A percentile compares a stretch with the other conserved stretches of the same genome.
Evolutionary conservation across 139 green algal genomes (phyloP).

Genomic region (Trebouxia sp.): DNA sequence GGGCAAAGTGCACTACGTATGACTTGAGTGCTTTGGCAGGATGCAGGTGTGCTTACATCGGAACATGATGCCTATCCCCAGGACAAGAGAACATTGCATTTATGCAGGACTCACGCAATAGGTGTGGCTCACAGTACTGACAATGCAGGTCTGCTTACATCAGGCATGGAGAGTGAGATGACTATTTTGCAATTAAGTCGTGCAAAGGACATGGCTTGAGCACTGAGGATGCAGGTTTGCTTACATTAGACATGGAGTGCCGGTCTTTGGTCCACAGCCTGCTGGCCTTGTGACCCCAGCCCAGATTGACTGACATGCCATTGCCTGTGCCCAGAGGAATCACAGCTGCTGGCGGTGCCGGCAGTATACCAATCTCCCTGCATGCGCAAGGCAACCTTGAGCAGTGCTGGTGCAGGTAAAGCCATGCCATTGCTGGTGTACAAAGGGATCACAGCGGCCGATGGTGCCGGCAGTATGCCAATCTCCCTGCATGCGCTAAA

Average conservation of each 20-base stretch:
- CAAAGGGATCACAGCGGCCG: conserved; percentile 28
- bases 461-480: neutral
- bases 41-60: too few species aligned
- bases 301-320: conserved; percentile 34
- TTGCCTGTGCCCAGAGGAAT: conserved; percentile 40
- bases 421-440: conserved; percentile 29
- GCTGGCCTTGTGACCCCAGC: conserved; percentile 28
- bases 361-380: conserved; percentile 25
- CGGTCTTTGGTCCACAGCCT: neutral
- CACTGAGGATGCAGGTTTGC: too few species aligned
- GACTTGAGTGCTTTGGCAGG: too few species aligned
- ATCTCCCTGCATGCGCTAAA: conserved; percentile 16
- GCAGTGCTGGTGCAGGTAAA: too few species aligned
- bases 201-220: too few species aligned
- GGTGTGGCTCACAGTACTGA: too few species aligned
- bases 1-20: too few species aligned
- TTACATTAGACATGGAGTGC: conserved; percentile 4
- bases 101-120: too few species aligned
- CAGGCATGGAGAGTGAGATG: neutral
- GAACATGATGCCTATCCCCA: too few species aligned
- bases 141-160: neutral
- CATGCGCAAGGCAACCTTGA: neutral
- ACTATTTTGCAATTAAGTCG: too few species aligned
- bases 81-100: too few species aligned
- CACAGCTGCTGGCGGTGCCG: conserved; percentile 25